phyloP scores from a whole-genome alignment of 306 rosid species.

The Quercus robur region DNA sequence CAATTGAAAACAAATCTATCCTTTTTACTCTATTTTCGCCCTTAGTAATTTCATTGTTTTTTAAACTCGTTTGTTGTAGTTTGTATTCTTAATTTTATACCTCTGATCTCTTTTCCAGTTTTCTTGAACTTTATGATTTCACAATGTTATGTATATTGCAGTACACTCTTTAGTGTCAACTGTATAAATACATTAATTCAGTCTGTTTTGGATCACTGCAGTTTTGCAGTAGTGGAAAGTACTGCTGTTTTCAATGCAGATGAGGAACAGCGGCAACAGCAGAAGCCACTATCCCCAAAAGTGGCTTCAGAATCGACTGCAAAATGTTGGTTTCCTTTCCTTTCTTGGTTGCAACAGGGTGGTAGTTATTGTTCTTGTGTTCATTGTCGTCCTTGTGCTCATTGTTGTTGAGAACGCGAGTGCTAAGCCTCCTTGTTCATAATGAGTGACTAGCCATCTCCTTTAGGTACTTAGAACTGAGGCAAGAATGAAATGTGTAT shows the following conservation, averaged over 20 bases:
- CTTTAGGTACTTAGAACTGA: conserved; percentile 11
- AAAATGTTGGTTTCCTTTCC: conserved; percentile 26
- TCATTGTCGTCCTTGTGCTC: conserved; percentile 3
- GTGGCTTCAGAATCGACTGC: conserved; percentile 3
- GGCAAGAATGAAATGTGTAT: conserved; percentile 25
- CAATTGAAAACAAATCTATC: conserved; percentile 4
- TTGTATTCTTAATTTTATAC: not conserved
- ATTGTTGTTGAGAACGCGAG: conserved; percentile 28
- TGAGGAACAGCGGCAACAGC: conserved; percentile 8
- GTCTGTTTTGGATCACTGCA: conserved; percentile 34
- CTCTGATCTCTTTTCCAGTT: not conserved
- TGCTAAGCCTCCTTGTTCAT: conserved; percentile 12
- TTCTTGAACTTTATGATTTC: not conserved
- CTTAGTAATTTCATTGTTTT: not conserved
- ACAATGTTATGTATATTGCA: not conserved
- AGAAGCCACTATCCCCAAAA: conserved; percentile 10
- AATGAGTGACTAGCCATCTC: not conserved
- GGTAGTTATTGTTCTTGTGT: too few relatives aligned
- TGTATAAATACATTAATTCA: conserved; percentile 11
- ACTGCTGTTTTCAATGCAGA: conserved; percentile 17
- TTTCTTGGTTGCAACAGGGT: conserved; percentile 1
- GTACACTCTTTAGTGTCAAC: not conserved
- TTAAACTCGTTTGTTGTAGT: not conserved
- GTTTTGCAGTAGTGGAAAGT: conserved; percentile 34
- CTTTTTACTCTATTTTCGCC: not conserved